phyloP scores from a whole-genome alignment of 768 basidiomycete species.

The Antrodiella citrinella region DNA sequence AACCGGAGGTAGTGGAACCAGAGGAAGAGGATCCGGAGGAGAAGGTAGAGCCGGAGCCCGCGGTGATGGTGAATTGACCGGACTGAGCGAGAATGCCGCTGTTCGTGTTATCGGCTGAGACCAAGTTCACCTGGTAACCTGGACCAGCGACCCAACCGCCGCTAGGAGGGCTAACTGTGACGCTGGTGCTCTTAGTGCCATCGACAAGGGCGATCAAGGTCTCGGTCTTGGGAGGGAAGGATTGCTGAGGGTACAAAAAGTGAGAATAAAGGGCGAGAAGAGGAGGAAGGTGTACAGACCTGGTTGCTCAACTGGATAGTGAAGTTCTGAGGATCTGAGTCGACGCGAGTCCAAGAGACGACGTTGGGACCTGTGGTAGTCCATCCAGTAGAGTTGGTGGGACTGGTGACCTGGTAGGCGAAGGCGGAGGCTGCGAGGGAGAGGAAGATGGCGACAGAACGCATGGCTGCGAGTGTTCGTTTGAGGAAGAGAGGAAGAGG shows the following conservation, averaged over 20 bases:
- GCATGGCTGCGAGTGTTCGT: constrained; percentile 30
- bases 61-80: constrained; percentile 43
- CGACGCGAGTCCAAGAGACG: constrained; percentile 56
- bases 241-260: constrained; percentile 17
- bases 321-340: constrained; percentile 62
- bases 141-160: constrained; percentile 58
- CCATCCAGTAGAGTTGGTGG: constrained; percentile 44
- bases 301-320: constrained; percentile 59
- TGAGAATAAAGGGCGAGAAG: neutral
- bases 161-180: constrained; percentile 44
- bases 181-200: constrained; percentile 30
- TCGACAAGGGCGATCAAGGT: constrained; percentile 50
- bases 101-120: constrained; percentile 37
- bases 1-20: constrained; percentile 15
- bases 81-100: constrained; percentile 67
- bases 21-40: constrained; percentile 24
- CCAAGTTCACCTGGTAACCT: constrained; percentile 68
- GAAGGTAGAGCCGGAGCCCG: constrained; percentile 14
- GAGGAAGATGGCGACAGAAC: constrained; percentile 31
- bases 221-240: constrained; percentile 29
- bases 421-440: constrained; percentile 44
- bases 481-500: neutral
- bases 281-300: constrained; percentile 27
- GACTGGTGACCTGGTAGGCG: constrained; percentile 57
- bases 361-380: constrained; percentile 42